Base-by-base conservation (phyloP, 2,329 filamentous ascomycete genomes). In the Pyricularia pennisetigena region DNA sequence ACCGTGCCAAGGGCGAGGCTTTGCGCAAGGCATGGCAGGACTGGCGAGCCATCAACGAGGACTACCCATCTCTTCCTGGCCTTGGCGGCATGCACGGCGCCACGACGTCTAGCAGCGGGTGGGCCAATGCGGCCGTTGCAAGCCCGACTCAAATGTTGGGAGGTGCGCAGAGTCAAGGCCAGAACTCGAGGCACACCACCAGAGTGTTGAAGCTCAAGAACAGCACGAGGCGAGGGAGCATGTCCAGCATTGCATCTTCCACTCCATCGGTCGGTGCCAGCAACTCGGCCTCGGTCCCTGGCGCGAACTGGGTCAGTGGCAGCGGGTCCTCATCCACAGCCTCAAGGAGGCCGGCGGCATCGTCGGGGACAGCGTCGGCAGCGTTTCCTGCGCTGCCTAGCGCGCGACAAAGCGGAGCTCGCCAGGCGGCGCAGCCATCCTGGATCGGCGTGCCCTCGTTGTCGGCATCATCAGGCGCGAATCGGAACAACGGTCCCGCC, bases 11-110 rank as follows among this genome's bases (percentile, higher is more conserved):
- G 76, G 88, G 88, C 1, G 88, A 90, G 67, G 83, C 82, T 0
- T 81, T 99, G 3, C 86, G 93, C 29, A 90, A 90, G 73, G 92
- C 94, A 1, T 97, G 94, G 93, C 92, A 93, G 73, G 92, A 97
- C 78, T 97, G 94, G 92, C 92, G 92, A 64, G 93, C 93, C 54
- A 95, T 97, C 79, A 96, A 97, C 72, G 94, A 97, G 78, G 94
- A 97, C 76, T 98, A 97, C 73, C 94, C 94, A 0, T 92, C 91
- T 1, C 82, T 98, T 0, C 94, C 94, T 1, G 90, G 90, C 0
- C 85, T 92, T 0, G 85, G 86, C 68, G 90, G 90, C 66, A 86
- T 90, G 78, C 84, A 88, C 54, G 88, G 89, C 29, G 83, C 82
- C 4, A 85, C 85, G 0, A 85, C 84, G 0, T 79, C 83, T 9